Percentiles rank a stretch among this genome's conserved stretches.
Evolutionary conservation across 805 yeast genomes (phyloP).

Genomic region (Pichia gijzeniarum): DNA sequence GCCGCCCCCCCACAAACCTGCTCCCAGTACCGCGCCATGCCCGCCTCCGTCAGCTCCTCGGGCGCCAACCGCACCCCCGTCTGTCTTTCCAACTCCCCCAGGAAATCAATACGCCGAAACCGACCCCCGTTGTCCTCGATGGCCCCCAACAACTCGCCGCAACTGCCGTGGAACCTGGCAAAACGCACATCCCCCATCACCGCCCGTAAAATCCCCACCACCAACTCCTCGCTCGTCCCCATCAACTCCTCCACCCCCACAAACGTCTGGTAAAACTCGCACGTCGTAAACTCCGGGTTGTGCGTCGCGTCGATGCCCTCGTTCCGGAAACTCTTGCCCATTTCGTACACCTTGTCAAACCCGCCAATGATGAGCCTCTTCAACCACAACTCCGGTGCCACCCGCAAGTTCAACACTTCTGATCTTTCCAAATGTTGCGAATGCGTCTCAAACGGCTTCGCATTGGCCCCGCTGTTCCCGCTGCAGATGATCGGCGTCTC

Average conservation of each 20-base stretch:
- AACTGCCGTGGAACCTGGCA: slow-evolving; percentile 20
- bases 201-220: slow-evolving; percentile 34
- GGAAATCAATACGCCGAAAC: slow-evolving; percentile 53
- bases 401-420: slow-evolving; percentile 53
- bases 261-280: slow-evolving; percentile 81
- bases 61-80: slow-evolving; percentile 35
- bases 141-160: slow-evolving; percentile 11
- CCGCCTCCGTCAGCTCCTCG: neutral
- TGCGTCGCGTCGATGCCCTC: slow-evolving; percentile 93
- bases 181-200: slow-evolving; percentile 22
- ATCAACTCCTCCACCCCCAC: slow-evolving; percentile 63
- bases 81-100: slow-evolving; percentile 50
- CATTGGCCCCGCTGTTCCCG: slow-evolving; percentile 80
- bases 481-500: slow-evolving; percentile 78
- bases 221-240: slow-evolving; percentile 52
- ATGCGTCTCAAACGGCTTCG: slow-evolving; percentile 71
- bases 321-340: slow-evolving; percentile 81
- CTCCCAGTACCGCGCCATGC: neutral
- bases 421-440: slow-evolving; percentile 24
- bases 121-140: slow-evolving; percentile 18
- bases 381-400: slow-evolving; percentile 95
- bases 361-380: slow-evolving; percentile 80
- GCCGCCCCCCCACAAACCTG: slow-evolving; percentile 3
- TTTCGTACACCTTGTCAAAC: slow-evolving; percentile 78
- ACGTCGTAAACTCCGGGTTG: slow-evolving; percentile 87